phyloP scores from a whole-genome alignment of 2,329 filamentous ascomycete genomes.

The Xylariales sp. region DNA sequence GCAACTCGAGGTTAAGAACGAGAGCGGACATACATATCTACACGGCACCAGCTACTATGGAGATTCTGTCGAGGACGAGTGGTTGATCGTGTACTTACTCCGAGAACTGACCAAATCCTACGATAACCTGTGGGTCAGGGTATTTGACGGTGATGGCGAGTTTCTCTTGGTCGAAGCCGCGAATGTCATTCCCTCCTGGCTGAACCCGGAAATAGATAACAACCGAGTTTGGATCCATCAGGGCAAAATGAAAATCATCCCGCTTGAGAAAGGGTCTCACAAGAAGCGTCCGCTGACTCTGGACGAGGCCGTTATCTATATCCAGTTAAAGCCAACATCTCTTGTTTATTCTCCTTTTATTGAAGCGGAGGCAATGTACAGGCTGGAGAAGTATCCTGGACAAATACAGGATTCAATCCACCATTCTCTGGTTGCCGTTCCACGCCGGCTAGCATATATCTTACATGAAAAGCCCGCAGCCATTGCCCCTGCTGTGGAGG shows the following conservation, averaged over 20 bases:
- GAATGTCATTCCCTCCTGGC: slow-evolving; percentile 79
- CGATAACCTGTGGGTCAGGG: slow-evolving; percentile 72
- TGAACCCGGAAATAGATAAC: slow-evolving; percentile 84
- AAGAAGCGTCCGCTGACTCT: slow-evolving; percentile 49
- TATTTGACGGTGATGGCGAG: slow-evolving; percentile 87
- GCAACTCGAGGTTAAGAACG: slow-evolving; percentile 59
- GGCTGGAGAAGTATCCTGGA: slow-evolving; percentile 75
- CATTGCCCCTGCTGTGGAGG: slow-evolving; percentile 80
- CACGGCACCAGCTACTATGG: slow-evolving; percentile 81
- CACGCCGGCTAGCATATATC: slow-evolving; percentile 76
- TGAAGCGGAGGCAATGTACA: slow-evolving; percentile 87
- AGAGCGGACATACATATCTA: slow-evolving; percentile 57
- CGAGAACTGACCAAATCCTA: slow-evolving; percentile 73
- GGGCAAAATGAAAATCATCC: slow-evolving; percentile 71
- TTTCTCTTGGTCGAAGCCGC: slow-evolving; percentile 94
- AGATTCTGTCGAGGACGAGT: slow-evolving; percentile 95
- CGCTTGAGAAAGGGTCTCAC: slow-evolving; percentile 37
- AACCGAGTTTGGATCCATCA: slow-evolving; percentile 87
- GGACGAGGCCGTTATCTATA: slow-evolving; percentile 56
- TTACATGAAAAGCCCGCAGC: slow-evolving; percentile 71
- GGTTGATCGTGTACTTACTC: slow-evolving; percentile 89
- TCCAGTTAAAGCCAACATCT: slow-evolving; percentile 50
- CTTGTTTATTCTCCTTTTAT: slow-evolving; percentile 70
- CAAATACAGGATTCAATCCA: slow-evolving; percentile 76
- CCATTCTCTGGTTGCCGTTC: slow-evolving; percentile 66